These are phyloP conservation scores for Hypoxylon sp. DNA, from an alignment of 2,329 filamentous ascomycete species.

Conservation along the genomic window DNA sequence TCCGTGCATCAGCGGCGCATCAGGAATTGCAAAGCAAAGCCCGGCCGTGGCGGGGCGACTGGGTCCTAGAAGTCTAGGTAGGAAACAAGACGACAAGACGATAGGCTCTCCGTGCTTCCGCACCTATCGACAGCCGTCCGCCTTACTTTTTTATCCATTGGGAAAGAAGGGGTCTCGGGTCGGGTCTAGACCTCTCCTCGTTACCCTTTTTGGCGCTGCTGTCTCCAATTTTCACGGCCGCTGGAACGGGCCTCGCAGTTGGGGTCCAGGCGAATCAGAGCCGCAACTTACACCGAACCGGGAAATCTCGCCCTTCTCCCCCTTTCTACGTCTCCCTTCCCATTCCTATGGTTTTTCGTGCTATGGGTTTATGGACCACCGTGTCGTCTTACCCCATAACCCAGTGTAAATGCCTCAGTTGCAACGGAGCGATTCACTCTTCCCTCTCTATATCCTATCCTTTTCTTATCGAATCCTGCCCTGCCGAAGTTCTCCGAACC, in stretches of 20 bases:
- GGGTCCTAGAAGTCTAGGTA: slow-evolving; percentile 9
- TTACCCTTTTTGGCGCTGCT: slow-evolving; percentile 15
- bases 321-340: slow-evolving; percentile 11
- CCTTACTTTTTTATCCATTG: slow-evolving; percentile 42
- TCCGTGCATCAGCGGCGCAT: slow-evolving; percentile 45
- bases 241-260: slow-evolving; percentile 39
- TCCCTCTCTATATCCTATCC: slow-evolving; percentile 10
- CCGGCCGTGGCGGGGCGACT: slow-evolving; percentile 44
- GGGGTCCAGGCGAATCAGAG: slow-evolving; percentile 43
- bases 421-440: slow-evolving; percentile 30
- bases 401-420: slow-evolving; percentile 42
- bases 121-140: slow-evolving; percentile 39
- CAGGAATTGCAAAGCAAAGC: slow-evolving; percentile 30
- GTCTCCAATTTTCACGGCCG: slow-evolving; percentile 37
- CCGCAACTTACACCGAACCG: slow-evolving; percentile 46
- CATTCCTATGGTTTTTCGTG: slow-evolving; percentile 12
- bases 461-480: neutral
- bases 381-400: slow-evolving; percentile 22
- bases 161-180: slow-evolving; percentile 28
- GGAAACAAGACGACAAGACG: slow-evolving; percentile 43
- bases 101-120: slow-evolving; percentile 51
- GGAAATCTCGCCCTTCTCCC: slow-evolving; percentile 33
- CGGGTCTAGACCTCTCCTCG: slow-evolving; percentile 37
- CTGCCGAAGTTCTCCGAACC: slow-evolving; percentile 36
- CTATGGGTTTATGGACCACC: slow-evolving; percentile 18